phyloP scores from a whole-genome alignment of 23 red algal genomes.

The Cyanidioschyzon merolae region DNA sequence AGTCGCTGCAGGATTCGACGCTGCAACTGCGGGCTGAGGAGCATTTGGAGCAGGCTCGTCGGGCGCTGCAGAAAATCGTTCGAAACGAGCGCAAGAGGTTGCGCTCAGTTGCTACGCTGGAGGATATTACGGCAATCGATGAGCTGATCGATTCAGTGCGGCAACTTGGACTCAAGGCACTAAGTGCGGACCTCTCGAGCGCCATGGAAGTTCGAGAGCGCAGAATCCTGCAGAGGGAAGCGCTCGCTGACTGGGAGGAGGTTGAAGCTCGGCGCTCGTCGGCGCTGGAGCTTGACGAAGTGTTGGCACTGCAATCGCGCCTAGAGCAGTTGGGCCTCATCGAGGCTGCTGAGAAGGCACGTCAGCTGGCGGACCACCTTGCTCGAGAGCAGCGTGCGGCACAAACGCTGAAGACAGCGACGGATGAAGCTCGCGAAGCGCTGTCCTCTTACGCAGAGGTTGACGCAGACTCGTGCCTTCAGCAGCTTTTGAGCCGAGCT shows the following conservation, averaged over 20 bases:
- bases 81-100: constrained; percentile 55
- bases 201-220: constrained; percentile 24
- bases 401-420: constrained; percentile 13
- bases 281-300: constrained; percentile 23
- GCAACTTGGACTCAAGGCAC: constrained; percentile 24
- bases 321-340: constrained; percentile 66
- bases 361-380: constrained; percentile 37
- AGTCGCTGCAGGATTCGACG: neutral
- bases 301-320: constrained; percentile 26
- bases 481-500: neutral
- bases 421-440: neutral
- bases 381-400: neutral
- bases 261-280: constrained; percentile 6
- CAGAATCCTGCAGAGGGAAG: constrained; percentile 37
- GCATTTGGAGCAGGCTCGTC: constrained; percentile 39
- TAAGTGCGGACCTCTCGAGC: constrained; percentile 35
- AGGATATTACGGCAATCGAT: constrained; percentile 46
- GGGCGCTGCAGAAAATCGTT: constrained; percentile 38
- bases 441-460: constrained; percentile 10
- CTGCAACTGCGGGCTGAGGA: constrained; percentile 8
- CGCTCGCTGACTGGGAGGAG: constrained; percentile 14
- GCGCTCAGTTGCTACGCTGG: constrained; percentile 38
- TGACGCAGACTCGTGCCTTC: neutral
- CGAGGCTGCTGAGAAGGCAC: constrained; percentile 62
- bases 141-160: constrained; percentile 26